Percentiles rank a stretch among this genome's conserved stretches.
Conservation (phyloP, 2,329 filamentous ascomycete species). For the Neocatenulostroma microsporum region DNA sequence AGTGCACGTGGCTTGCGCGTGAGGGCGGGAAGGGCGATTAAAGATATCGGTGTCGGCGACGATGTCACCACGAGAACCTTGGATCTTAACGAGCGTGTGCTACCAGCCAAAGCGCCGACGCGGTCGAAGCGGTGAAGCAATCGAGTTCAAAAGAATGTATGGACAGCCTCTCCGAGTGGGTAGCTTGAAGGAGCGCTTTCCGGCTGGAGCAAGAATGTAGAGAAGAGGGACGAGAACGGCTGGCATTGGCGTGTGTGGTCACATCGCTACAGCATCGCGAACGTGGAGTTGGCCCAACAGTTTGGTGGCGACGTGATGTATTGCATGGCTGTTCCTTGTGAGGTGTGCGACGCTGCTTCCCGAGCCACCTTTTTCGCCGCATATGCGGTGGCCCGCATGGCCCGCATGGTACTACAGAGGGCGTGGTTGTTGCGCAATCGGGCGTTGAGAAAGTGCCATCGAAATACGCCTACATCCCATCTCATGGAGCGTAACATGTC, state of each 20-base stretch:
- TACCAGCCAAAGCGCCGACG: conserved; percentile 5
- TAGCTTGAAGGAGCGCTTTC: background rate
- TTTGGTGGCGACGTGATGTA: conserved; percentile 11
- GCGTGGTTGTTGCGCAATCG: conserved; percentile 7
- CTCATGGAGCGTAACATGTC: too few species aligned
- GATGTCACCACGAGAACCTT: conserved; percentile 9
- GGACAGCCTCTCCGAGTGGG: conserved; percentile 2
- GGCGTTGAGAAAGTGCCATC: background rate
- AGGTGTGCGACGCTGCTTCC: conserved; percentile 13
- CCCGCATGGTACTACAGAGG: conserved; percentile 14
- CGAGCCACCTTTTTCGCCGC: conserved; percentile 14
- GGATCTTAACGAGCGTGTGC: conserved; percentile 11
- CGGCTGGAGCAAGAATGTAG: conserved; percentile 5
- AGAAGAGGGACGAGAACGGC: conserved; percentile 1
- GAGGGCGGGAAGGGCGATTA: background rate
- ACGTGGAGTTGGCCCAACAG: conserved; percentile 8
- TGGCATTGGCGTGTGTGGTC: conserved; percentile 1
- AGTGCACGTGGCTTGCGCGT: background rate
- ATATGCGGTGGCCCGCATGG: conserved; percentile 12
- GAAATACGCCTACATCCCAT: too few species aligned
- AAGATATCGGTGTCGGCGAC: background rate
- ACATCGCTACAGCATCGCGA: conserved; percentile 3
- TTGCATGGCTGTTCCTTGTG: conserved; percentile 12
- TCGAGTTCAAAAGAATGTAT: conserved; percentile 10
- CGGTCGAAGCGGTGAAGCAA: conserved; percentile 13